phyloP scores from a whole-genome alignment of 1,284 basidiomycete species.

The Naganishia sp. region DNA sequence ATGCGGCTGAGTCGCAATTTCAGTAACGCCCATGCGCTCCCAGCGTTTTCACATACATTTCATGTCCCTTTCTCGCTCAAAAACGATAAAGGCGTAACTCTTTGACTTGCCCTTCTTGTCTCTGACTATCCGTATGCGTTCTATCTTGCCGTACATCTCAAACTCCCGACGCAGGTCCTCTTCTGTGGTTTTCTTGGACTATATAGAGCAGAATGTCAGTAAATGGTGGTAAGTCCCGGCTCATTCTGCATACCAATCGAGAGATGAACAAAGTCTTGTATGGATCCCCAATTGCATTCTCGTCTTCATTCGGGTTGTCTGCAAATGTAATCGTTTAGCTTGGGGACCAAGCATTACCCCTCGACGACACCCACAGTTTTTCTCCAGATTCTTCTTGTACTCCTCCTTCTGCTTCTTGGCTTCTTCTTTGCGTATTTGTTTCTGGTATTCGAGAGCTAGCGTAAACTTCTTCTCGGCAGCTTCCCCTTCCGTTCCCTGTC shows the following conservation, averaged over 20 bases:
- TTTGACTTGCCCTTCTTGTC: conserved; percentile 83
- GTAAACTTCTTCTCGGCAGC: conserved; percentile 70
- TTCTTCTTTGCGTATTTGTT: conserved; percentile 72
- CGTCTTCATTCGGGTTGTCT: conserved; percentile 89
- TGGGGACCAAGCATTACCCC: no score
- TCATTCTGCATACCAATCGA: conserved; percentile 65
- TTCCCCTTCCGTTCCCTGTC: conserved; percentile 59
- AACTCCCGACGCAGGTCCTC: conserved; percentile 90
- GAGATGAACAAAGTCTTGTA: conserved; percentile 99
- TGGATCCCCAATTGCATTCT: conserved; percentile 93
- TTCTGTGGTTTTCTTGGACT: conserved; percentile 86
- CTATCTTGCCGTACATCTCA: conserved; percentile 91
- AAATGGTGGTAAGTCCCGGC: neutral
- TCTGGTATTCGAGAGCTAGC: conserved; percentile 69
- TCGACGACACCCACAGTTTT: conserved; percentile 63
- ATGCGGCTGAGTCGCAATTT: conserved; percentile 69
- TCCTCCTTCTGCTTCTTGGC: conserved; percentile 75
- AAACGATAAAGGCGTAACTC: conserved; percentile 97
- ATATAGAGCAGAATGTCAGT: conserved; percentile 2
- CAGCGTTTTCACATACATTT: conserved; percentile 66
- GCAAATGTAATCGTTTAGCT: conserved; percentile 14
- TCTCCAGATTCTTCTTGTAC: conserved; percentile 76
- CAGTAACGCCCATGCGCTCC: conserved; percentile 22
- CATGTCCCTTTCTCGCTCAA: conserved; percentile 98
- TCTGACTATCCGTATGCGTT: conserved; percentile 84